phyloP scores from a whole-genome alignment of 768 basidiomycete genomes.

The Boletus coccyginus region DNA sequence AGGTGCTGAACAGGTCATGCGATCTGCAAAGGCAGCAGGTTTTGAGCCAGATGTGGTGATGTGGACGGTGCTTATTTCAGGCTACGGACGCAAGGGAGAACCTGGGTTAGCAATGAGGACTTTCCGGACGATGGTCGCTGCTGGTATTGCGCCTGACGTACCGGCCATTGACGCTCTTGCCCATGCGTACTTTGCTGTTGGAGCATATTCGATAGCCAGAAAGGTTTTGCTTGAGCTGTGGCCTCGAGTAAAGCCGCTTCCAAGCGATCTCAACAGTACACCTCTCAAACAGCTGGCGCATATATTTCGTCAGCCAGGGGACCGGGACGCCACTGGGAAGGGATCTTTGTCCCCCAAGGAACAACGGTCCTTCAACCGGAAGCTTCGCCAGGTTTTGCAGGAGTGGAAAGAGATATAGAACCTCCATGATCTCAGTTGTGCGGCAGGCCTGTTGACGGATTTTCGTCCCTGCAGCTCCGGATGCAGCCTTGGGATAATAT shows the following conservation, averaged over 20 bases:
- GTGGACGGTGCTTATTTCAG: slow-evolving; percentile 76
- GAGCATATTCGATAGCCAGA: slow-evolving; percentile 49
- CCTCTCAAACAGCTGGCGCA: slow-evolving; percentile 45
- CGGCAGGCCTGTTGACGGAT: not conserved
- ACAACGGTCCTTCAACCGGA: slow-evolving; percentile 37
- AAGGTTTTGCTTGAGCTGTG: slow-evolving; percentile 59
- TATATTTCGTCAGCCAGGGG: slow-evolving; percentile 39
- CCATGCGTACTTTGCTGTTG: slow-evolving; percentile 61
- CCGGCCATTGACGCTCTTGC: slow-evolving; percentile 68
- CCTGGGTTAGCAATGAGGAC: slow-evolving; percentile 49
- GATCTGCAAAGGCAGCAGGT: slow-evolving; percentile 46
- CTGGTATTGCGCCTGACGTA: slow-evolving; percentile 66
- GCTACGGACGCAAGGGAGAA: slow-evolving; percentile 59
- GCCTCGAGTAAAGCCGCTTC: slow-evolving; percentile 62
- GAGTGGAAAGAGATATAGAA: slow-evolving; percentile 23
- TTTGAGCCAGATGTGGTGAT: slow-evolving; percentile 60
- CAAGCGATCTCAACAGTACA: slow-evolving; percentile 42
- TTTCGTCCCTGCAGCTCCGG: not conserved
- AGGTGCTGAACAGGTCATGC: slow-evolving; percentile 55
- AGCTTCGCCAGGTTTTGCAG: slow-evolving; percentile 31
- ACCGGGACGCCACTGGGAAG: slow-evolving; percentile 11
- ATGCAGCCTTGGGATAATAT: slow-evolving; percentile 5
- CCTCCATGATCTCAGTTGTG: not conserved
- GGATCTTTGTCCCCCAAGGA: slow-evolving; percentile 29
- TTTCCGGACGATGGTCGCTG: slow-evolving; percentile 62